Evolutionary conservation across 352 stramenopile genomes (phyloP).

Genomic region (Detonula confervacea): DNA sequence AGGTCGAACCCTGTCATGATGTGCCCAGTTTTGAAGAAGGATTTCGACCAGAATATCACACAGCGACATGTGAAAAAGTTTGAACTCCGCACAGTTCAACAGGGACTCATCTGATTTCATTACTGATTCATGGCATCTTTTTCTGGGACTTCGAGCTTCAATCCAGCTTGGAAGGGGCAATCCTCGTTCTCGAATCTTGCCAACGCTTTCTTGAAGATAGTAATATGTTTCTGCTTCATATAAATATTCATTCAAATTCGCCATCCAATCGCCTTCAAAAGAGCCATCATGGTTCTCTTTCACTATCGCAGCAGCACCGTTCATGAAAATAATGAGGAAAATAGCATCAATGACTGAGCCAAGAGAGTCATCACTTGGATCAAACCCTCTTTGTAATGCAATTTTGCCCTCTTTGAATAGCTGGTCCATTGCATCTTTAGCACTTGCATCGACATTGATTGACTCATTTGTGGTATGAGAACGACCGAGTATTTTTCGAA

Average conservation of each 20-base stretch:
- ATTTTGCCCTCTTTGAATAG: conserved; percentile 17
- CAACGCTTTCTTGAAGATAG: conserved; percentile 12
- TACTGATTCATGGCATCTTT: conserved; percentile 4
- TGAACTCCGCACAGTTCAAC: conserved; percentile 23
- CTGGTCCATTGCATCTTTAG: conserved; percentile 2
- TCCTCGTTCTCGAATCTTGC: neutral
- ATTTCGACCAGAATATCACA: conserved; percentile 40
- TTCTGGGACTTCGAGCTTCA: neutral
- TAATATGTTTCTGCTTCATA: conserved; percentile 18
- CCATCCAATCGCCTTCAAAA: neutral
- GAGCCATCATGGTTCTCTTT: neutral
- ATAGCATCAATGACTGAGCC: conserved; percentile 22
- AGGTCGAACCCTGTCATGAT: neutral
- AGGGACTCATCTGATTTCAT: conserved; percentile 6
- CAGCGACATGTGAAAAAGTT: conserved; percentile 23
- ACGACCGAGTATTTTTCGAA: conserved; percentile 23
- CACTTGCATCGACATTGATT: neutral
- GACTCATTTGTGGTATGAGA: neutral
- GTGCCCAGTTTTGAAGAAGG: conserved; percentile 16
- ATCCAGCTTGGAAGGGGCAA: conserved; percentile 17
- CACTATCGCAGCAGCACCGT: conserved; percentile 21
- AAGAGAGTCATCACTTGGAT: conserved; percentile 18
- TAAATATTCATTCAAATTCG: conserved; percentile 17
- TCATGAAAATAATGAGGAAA: conserved; percentile 28
- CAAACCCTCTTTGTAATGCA: conserved; percentile 32